phyloP scores from a whole-genome alignment of 495 filamentous ascomycete species.

The Monascus purpureus region DNA sequence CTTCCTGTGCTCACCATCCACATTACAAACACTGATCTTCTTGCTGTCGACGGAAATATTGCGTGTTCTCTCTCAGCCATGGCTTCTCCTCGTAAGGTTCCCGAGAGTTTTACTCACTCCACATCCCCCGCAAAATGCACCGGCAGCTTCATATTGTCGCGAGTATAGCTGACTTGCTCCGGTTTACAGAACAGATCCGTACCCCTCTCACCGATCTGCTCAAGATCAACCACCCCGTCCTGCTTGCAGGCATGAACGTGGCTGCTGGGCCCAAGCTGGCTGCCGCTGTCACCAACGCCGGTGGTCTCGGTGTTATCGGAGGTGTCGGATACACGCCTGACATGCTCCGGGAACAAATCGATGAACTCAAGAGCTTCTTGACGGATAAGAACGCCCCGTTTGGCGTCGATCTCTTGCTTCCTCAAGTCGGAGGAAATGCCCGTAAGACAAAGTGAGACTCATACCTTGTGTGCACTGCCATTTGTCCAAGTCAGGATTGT shows the following conservation, averaged over 20 bases:
- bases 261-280: slow-evolving; percentile 94
- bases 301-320: slow-evolving; percentile 90
- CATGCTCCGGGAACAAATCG: slow-evolving; percentile 90
- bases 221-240: slow-evolving; percentile 90
- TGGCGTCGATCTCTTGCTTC: slow-evolving; percentile 87
- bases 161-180: slow-evolving; percentile 11
- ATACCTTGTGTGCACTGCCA: not conserved
- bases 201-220: slow-evolving; percentile 88
- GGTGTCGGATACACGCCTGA: slow-evolving; percentile 94
- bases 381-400: slow-evolving; percentile 96
- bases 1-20: no score
- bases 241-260: slow-evolving; percentile 98
- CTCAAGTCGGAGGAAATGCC: slow-evolving; percentile 85
- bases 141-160: not conserved
- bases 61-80: slow-evolving; percentile 47
- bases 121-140: slow-evolving; percentile 9
- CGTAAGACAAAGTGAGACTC: slow-evolving; percentile 77
- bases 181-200: slow-evolving; percentile 57
- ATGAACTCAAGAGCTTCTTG: slow-evolving; percentile 81
- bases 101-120: slow-evolving; percentile 1
- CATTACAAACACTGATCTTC: no score
- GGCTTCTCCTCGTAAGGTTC: slow-evolving; percentile 66
- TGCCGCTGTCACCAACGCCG: slow-evolving; percentile 92
- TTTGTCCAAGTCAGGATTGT: no score
- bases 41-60: no score